Evolutionary conservation across 1,284 basidiomycete species (phyloP), one percentile per base, ranked within the genome.

Genomic region (Sporisorium scitamineum): DNA sequence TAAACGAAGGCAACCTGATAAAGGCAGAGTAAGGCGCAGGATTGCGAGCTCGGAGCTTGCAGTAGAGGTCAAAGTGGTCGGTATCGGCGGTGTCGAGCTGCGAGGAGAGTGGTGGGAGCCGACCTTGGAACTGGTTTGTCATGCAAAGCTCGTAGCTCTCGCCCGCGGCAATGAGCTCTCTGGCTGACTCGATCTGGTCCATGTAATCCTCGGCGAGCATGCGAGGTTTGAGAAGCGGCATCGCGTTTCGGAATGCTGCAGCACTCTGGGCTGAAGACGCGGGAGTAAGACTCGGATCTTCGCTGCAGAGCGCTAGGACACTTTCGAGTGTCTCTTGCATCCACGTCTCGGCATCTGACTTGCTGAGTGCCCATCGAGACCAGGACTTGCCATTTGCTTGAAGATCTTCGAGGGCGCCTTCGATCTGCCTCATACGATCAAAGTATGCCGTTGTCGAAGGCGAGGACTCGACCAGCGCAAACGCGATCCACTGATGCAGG

Each of bases 101-200:
- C 24, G 64, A 52, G 9, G 54, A 54, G 20, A 75, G 63, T 1
- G 72, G 62, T 3, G 68, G 54, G 0, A 86, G 65, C 0, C 58
- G 59, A 0, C 88, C 84, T 5, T 83, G 68, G 79, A 89, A 89
- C 11, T 89, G 90, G 1, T 93, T 95, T 0, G 95, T 98, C 44
- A 97, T 88, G 80, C 96, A 98, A 22, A 98, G 89, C 84, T 98
- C 95, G 86, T 98, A 98, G n/a, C 94, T 94, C 84, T 98, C 93
- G 6, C 95, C 95, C 41, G 91, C 88, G 61, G 89, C 91, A 24
- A 98, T 90, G 59, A 90, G 89, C 59, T 92, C 90, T 80, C 94
- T 91, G 11, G 93, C 93, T 39, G 88, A 84, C 32, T 90, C 87
- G 79, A 97, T 94, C 44, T 90, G 90, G 18, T 88, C 86, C 59